Conservation (phyloP, 495 filamentous ascomycete species). For the Podospora bellae-mahoneyi region DNA sequence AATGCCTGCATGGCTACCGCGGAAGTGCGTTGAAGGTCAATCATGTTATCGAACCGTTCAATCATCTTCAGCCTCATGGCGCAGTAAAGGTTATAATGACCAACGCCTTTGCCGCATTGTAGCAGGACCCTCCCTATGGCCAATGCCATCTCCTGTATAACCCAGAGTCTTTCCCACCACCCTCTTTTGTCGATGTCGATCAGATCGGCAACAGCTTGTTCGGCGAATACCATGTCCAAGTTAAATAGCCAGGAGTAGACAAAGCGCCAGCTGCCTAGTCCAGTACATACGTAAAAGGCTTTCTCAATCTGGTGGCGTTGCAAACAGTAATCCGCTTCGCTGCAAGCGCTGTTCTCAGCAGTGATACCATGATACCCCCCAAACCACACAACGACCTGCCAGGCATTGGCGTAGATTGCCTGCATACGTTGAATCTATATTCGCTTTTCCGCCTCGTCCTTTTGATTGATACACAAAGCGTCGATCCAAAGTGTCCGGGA, state of each 20-base stretch:
- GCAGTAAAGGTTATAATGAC: background rate
- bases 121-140: background rate
- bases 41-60: too few species aligned
- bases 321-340: background rate
- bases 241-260: background rate
- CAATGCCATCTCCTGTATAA: conserved; percentile 9
- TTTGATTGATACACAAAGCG: conserved; percentile 3
- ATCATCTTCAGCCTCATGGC: too few species aligned
- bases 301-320: background rate
- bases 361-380: background rate
- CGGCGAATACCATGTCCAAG: too few species aligned
- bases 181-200: background rate
- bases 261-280: too few species aligned
- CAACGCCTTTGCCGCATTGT: background rate
- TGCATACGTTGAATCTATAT: background rate
- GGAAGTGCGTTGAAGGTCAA: too few species aligned
- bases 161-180: conserved; percentile 12
- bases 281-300: background rate
- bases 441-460: background rate
- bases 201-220: background rate
- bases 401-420: background rate
- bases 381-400: background rate
- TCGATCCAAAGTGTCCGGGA: conserved; percentile 1
- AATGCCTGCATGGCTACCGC: too few species aligned
- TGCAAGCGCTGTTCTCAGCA: background rate